Conservation (phyloP, 2,329 filamentous ascomycete genomes). For the Verruconis gallopava region DNA sequence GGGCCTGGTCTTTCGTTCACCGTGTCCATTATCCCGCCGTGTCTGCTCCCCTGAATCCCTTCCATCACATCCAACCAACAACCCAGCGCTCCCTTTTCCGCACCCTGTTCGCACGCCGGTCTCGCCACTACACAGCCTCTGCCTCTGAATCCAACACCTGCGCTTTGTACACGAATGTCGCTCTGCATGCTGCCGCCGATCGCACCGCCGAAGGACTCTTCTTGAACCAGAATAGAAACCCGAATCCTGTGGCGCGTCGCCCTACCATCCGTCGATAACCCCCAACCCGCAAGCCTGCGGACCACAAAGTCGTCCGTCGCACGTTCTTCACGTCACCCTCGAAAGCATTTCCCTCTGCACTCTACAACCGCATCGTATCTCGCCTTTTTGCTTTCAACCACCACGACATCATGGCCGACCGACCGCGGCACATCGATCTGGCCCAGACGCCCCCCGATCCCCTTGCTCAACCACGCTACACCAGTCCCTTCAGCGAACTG, state of each 20-base stretch:
- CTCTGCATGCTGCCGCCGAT: not conserved
- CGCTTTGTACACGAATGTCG: not conserved
- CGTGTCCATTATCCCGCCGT: no score
- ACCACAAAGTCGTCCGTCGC: not conserved
- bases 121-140: no score
- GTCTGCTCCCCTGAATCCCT: no score
- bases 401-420: conserved; percentile 6
- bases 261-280: no score
- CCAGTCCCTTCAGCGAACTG: conserved; percentile 1
- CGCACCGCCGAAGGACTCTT: not conserved
- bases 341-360: not conserved
- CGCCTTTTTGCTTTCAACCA: not conserved
- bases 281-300: no score
- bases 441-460: conserved; percentile 1
- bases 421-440: conserved; percentile 8
- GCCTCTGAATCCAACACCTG: no score
- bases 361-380: not conserved
- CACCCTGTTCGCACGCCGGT: no score
- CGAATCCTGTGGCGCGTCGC: no score
- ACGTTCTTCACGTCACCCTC: not conserved
- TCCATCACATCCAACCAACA: not conserved
- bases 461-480: conserved; percentile 6
- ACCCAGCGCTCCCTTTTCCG: not conserved
- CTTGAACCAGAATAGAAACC: not conserved
- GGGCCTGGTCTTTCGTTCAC: no score